These are phyloP conservation scores for Ammopiptanthus mongolicus DNA, from an alignment of 306 rosid genomes.

Conservation along the genomic window DNA sequence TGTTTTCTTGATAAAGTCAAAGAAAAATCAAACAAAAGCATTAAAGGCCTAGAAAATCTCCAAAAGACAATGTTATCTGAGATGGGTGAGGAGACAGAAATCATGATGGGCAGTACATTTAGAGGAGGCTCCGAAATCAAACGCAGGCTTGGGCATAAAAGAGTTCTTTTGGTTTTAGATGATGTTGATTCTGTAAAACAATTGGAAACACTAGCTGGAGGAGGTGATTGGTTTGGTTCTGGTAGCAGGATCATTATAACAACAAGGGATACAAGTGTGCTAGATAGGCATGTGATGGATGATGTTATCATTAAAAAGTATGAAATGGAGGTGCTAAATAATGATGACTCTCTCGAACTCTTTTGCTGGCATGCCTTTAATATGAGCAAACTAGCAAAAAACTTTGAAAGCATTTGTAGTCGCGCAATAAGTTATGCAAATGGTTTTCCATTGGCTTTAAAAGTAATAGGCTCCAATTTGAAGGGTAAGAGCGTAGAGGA, in stretches of 20 bases:
- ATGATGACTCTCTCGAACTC: not conserved
- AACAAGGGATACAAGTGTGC: not conserved
- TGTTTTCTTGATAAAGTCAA: too few species aligned
- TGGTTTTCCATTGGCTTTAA: not conserved
- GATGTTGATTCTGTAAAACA: not conserved
- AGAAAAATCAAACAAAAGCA: too few species aligned
- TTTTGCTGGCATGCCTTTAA: constrained; percentile 4
- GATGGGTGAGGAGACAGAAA: too few species aligned
- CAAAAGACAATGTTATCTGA: too few species aligned
- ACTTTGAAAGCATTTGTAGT: not conserved
- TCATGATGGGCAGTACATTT: not conserved
- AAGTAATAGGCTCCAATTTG: constrained; percentile 5
- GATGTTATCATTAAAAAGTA: not conserved
- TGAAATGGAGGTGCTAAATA: not conserved
- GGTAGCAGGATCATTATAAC: constrained; percentile 25
- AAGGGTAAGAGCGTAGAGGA: not conserved
- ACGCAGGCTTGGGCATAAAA: not conserved
- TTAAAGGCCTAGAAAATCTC: too few species aligned
- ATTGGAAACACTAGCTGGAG: not conserved
- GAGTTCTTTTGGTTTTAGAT: constrained; percentile 22
- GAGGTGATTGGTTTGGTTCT: constrained; percentile 2
- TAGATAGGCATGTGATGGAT: not conserved
- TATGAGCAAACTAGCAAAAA: not conserved
- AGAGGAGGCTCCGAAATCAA: not conserved
- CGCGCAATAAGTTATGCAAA: constrained; percentile 10